Evolutionary conservation across 2,329 filamentous ascomycete species (phyloP).

Genomic region (Paracorniculantispora psalliotae): DNA sequence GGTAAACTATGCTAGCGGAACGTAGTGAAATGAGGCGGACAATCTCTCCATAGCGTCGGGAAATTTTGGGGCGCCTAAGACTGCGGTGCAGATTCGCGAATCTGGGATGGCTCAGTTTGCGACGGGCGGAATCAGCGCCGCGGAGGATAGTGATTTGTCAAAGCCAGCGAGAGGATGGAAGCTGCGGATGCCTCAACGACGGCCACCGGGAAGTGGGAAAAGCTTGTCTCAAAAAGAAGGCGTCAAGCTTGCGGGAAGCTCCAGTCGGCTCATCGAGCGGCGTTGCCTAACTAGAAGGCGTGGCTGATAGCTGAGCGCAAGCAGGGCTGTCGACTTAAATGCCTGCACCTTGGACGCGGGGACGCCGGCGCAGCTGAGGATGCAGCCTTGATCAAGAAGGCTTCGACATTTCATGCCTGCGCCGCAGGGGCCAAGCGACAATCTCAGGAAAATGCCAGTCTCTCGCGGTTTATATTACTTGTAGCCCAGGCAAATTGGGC

Average conservation of each 20-base stretch:
- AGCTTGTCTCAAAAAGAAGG: background rate
- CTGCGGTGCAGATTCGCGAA: background rate
- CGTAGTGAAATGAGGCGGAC: background rate
- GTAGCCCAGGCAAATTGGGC: background rate
- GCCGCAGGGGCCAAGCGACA: background rate
- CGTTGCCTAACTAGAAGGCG: background rate
- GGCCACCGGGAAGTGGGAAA: constrained; percentile 1
- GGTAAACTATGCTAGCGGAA: background rate
- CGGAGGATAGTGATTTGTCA: background rate
- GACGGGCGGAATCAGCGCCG: background rate
- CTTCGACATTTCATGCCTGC: background rate
- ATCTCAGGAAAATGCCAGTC: background rate
- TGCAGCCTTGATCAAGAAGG: constrained; percentile 4
- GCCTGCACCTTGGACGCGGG: background rate
- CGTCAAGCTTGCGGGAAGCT: constrained; percentile 10
- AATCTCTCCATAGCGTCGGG: background rate
- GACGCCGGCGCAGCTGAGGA: constrained; percentile 8
- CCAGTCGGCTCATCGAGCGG: background rate
- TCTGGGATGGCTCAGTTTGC: background rate
- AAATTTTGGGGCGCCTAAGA: constrained; percentile 1
- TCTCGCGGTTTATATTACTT: background rate
- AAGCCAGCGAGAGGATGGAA: background rate
- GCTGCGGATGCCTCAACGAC: background rate
- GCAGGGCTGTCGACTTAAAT: constrained; percentile 7
- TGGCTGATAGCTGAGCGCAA: constrained; percentile 5